Percentiles rank a stretch among this genome's conserved stretches.
phyloP scores from a whole-genome alignment of 495 filamentous ascomycete species.

The Aspergillus hancockii region DNA sequence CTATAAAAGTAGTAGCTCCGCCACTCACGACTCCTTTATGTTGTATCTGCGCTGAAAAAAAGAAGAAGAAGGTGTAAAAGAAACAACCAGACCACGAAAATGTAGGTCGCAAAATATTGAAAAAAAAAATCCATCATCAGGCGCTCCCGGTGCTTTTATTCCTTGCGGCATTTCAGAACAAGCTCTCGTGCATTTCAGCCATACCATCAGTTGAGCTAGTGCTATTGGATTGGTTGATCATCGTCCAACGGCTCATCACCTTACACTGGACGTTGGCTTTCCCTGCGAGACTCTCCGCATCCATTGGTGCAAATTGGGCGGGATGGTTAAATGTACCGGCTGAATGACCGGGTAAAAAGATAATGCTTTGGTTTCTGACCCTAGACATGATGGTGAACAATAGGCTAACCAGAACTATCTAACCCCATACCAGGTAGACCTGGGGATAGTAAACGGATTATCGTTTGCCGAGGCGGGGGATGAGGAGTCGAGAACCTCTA shows the following conservation, averaged over 20 bases:
- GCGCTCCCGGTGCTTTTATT: neutral
- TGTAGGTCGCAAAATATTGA: neutral
- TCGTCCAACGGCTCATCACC: neutral
- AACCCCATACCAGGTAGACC: neutral
- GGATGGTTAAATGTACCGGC: conserved; percentile 5
- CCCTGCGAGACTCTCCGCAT: neutral
- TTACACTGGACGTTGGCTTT: neutral
- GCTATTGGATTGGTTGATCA: neutral
- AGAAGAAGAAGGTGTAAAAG: neutral
- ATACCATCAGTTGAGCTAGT: neutral
- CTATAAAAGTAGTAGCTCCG: too few species aligned
- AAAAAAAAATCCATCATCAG: neutral
- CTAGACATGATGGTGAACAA: too few species aligned
- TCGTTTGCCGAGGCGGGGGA: conserved; percentile 1
- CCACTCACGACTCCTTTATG: too few species aligned
- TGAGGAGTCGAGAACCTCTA: neutral
- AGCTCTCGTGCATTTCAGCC: neutral
- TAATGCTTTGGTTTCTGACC: neutral
- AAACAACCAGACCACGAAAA: neutral
- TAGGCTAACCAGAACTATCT: neutral
- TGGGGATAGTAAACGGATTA: neutral
- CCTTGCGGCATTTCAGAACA: neutral
- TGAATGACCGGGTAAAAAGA: conserved; percentile 17
- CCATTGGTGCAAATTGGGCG: neutral
- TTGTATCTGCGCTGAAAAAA: neutral